These are phyloP conservation scores for Marasmius oreades DNA, from an alignment of 1,284 basidiomycete species.

Conservation along the genomic window DNA sequence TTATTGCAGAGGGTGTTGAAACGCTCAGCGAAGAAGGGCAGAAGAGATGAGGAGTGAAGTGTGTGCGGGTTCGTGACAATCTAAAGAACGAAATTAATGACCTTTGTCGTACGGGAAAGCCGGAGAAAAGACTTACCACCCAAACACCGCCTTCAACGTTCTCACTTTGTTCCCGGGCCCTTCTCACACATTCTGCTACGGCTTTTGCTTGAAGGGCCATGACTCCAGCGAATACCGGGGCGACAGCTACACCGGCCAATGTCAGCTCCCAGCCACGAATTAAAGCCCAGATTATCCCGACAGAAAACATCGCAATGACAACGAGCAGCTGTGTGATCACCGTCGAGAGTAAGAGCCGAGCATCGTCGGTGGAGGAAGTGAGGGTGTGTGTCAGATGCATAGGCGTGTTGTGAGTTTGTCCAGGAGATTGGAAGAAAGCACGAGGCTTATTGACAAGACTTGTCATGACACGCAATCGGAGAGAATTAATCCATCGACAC, in stretches of 20 bases:
- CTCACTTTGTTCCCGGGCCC: conserved; percentile 79
- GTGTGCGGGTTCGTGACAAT: conserved; percentile 84
- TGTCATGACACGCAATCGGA: conserved; percentile 61
- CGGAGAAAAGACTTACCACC: conserved; percentile 22
- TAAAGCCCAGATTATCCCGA: conserved; percentile 89
- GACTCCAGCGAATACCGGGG: conserved; percentile 76
- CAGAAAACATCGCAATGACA: conserved; percentile 75
- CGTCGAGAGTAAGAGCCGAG: conserved; percentile 72
- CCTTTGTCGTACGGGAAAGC: conserved; percentile 6
- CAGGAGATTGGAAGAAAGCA: conserved; percentile 32
- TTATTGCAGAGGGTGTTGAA: conserved; percentile 62
- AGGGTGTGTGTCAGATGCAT: conserved; percentile 69
- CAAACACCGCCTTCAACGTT: conserved; percentile 84
- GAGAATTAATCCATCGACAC: conserved; percentile 70
- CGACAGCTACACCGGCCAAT: conserved; percentile 84
- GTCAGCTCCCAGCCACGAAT: conserved; percentile 91
- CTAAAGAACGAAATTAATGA: conserved; percentile 31
- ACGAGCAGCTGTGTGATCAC: conserved; percentile 74
- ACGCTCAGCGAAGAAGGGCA: conserved; percentile 64
- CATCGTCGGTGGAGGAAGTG: conserved; percentile 92
- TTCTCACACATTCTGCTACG: conserved; percentile 68
- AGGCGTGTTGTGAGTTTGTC: background rate
- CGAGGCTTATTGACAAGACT: conserved; percentile 62
- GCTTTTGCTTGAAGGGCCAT: conserved; percentile 74
- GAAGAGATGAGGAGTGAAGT: conserved; percentile 90